Evolutionary conservation across 306 rosid genomes (phyloP), one percentile per base, ranked within the genome.

Genomic region (Luffa acutangula): DNA sequence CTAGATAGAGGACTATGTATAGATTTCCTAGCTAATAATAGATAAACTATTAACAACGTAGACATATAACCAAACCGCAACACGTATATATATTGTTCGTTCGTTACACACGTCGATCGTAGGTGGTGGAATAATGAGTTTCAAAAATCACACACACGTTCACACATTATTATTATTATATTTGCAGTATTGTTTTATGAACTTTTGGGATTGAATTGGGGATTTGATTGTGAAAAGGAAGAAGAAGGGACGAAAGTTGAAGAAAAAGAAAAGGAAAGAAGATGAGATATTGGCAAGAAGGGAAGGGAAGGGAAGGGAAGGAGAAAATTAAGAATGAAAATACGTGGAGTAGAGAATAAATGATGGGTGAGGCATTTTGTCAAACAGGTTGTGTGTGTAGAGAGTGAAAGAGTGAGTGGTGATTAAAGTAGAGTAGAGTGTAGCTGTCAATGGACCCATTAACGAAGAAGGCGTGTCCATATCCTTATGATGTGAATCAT

Each of bases 311-410:
- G 11, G 37, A 21, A 1, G 5, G 18, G 25, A 54, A n/a, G 33
- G 2, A 18, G 20, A 56, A 4, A 48, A 25, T 25, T 25, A 25
- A 25, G 31, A 48, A 48, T 10, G 11, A 4, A 48, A 48, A 2
- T 10, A 15, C 3, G 63, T 57, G 42, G 69, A 13, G 36, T 25
- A 25, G 11, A 37, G 14, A 65, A 6, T 65, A 41, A 41, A 67
- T 41, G 75, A 18, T 39, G 51, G 74, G 49, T 39, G 74, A 66
- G 74, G 51, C 74, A 66, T 66, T 67, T 67, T 67, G 52, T 67
- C 51, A 67, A 67, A 67, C 49, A 66, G 74, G 51, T 66, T 7
- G 20, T 34, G 46, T 33, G 71, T 34, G 31, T 66, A 4, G 33
- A 31, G 6, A 8, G 3, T 1, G 49, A 45, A 12, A 45, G 49